These are phyloP conservation scores for Penicillium canescens DNA, from an alignment of 495 filamentous ascomycete genomes.

Conservation along the genomic window DNA sequence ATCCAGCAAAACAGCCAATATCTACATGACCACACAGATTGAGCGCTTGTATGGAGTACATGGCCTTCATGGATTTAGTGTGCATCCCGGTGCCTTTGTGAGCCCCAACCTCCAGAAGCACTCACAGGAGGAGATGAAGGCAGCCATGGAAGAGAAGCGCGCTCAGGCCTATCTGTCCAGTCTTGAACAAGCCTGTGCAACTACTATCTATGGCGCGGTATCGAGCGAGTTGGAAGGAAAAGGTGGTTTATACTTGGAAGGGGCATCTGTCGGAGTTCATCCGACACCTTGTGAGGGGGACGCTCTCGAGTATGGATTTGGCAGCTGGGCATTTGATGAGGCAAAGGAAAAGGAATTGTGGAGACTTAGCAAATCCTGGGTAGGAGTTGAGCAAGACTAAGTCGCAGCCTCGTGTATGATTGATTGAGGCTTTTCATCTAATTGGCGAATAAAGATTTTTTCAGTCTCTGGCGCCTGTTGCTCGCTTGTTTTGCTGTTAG, in stretches of 20 bases:
- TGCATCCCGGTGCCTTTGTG: constrained; percentile 40
- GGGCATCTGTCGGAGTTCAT: constrained; percentile 5
- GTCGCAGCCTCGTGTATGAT: too few relatives aligned
- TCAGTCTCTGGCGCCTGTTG: too few relatives aligned
- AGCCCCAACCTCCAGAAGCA: constrained; percentile 21
- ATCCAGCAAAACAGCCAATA: constrained; percentile 36
- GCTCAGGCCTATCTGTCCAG: constrained; percentile 29
- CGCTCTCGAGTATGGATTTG: background rate
- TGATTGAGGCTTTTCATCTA: too few relatives aligned
- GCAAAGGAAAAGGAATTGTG: background rate
- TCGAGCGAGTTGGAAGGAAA: constrained; percentile 33
- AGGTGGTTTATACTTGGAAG: constrained; percentile 36
- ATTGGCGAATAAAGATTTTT: too few relatives aligned
- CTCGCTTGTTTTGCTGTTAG: too few relatives aligned
- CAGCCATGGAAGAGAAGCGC: constrained; percentile 12
- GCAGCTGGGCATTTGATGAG: background rate
- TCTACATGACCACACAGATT: constrained; percentile 43
- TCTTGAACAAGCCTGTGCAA: constrained; percentile 37
- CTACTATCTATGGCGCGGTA: constrained; percentile 39
- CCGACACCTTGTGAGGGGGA: background rate
- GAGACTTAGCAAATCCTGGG: background rate
- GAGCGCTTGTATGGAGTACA: constrained; percentile 33
- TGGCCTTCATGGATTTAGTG: constrained; percentile 32
- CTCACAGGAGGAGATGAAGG: constrained; percentile 1
- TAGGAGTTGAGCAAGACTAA: background rate